Percentiles rank a stretch among this genome's conserved stretches.
Evolutionary conservation across 2,329 filamentous ascomycete species (phyloP).

Genomic region (Chrysoporthe austroafricana): DNA sequence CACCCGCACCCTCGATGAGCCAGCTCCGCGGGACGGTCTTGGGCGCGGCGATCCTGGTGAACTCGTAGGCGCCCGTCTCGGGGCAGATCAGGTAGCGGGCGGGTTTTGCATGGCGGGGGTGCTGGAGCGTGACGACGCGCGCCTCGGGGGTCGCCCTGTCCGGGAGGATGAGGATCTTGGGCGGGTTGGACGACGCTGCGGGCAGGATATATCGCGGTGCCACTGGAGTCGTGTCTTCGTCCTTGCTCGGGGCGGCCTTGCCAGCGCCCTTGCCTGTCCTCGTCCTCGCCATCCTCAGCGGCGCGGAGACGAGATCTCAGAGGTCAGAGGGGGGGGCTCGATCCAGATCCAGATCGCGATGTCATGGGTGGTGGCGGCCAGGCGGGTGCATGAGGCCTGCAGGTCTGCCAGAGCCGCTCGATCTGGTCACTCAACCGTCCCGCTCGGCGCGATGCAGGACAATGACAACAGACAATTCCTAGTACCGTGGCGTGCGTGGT

Average conservation of each 20-base stretch:
- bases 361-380: not conserved
- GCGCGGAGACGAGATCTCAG: not conserved
- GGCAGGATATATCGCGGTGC: constrained; percentile 48
- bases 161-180: constrained; percentile 65
- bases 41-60: constrained; percentile 60
- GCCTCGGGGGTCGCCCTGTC: constrained; percentile 56
- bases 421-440: too few species aligned
- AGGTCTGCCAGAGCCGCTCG: not conserved
- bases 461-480: not conserved
- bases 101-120: constrained; percentile 59
- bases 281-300: constrained; percentile 52
- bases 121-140: constrained; percentile 62
- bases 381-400: not conserved
- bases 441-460: not conserved
- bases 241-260: constrained; percentile 35
- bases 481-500: not conserved
- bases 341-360: not conserved
- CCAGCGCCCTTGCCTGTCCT: constrained; percentile 46
- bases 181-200: constrained; percentile 46
- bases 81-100: constrained; percentile 67
- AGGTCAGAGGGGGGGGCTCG: not conserved
- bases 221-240: constrained; percentile 34
- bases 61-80: constrained; percentile 66
- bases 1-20: constrained; percentile 53
- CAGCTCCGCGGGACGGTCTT: constrained; percentile 62